Conservation (phyloP, 495 filamentous ascomycete species). For the Penicillium arizonense region DNA sequence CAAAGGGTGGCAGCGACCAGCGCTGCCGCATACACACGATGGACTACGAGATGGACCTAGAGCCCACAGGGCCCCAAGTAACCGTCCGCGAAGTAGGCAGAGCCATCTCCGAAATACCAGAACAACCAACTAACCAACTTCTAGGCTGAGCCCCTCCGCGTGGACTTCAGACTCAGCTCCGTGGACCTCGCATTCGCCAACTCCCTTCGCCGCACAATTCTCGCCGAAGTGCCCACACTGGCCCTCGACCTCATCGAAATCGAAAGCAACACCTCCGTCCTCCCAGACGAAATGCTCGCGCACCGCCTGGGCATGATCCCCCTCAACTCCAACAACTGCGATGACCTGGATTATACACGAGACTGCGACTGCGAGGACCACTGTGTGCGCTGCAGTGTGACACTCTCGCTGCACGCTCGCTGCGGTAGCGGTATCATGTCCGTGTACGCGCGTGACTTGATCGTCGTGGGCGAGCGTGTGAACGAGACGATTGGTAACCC, state of each 20-base stretch:
- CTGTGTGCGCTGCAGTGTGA: slow-evolving; percentile 87
- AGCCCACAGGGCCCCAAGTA: slow-evolving; percentile 64
- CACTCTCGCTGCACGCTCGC: slow-evolving; percentile 74
- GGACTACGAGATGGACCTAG: slow-evolving; percentile 71
- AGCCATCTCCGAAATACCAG: background rate
- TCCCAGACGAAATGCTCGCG: slow-evolving; percentile 92
- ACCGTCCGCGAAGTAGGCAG: slow-evolving; percentile 65
- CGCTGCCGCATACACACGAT: slow-evolving; percentile 40
- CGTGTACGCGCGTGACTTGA: slow-evolving; percentile 84
- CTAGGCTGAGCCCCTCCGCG: slow-evolving; percentile 65
- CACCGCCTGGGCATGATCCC: slow-evolving; percentile 93
- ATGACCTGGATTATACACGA: slow-evolving; percentile 82
- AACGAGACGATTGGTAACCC: slow-evolving; percentile 81
- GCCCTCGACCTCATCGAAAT: slow-evolving; percentile 95
- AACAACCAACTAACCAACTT: slow-evolving; percentile 1
- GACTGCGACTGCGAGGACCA: slow-evolving; percentile 95
- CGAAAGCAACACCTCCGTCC: slow-evolving; percentile 86
- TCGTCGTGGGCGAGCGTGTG: slow-evolving; percentile 57
- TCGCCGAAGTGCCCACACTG: slow-evolving; percentile 92
- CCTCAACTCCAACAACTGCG: slow-evolving; percentile 77
- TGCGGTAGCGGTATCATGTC: slow-evolving; percentile 84
- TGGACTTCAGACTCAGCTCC: slow-evolving; percentile 79
- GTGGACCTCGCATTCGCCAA: slow-evolving; percentile 90
- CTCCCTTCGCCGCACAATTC: slow-evolving; percentile 86
- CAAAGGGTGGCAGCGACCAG: slow-evolving; percentile 20